Base-by-base conservation (phyloP, 129 eudicot species). In the Flaveria trinervia region DNA sequence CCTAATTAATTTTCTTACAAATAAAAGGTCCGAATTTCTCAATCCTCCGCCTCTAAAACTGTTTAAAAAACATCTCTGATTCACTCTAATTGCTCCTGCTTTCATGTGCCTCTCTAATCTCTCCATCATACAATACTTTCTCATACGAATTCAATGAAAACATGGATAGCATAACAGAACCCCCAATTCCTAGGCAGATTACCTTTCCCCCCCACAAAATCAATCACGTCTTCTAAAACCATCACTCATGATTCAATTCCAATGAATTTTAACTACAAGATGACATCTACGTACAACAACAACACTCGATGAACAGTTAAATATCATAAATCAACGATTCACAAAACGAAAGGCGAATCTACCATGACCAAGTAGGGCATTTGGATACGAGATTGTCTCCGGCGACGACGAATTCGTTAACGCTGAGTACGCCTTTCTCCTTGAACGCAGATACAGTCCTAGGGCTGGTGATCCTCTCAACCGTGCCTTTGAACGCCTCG, bases 341-440 rank as follows among this genome's bases (percentile, higher is more conserved):
- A 26, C 10, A 76, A 26, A 56, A 28, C 9, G 43, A 9, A 61
- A 65, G 15, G 52, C 1, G 48, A 70, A 83, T 43, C 18, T 88
- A 93, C 98, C 97, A 93, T 36, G 97, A 93, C 98, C 98, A 93
- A 41, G 98, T 93, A 56, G 98, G 98, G 81, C 98, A 93, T 45
- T 90, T 93, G 60, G 97, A 90, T 55, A 93, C 98, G 75, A 93
- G 92, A 78, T 93, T 93, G 45, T 93, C 98, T n/a, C 98, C 98
- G 59, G 98, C 97, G 81, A 87, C 74, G 70, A 93, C 64, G 72
- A 93, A 93, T 46, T 93, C 97, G 18, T 82, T 84, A 83, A 93
- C 80, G 70, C 87, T 88, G n/a, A 93, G 96, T 28, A 90, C 98
- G 2, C 98, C 98, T 79, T 90, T 93, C 72, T 93, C 98, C 26